Conservation (phyloP, 1,284 basidiomycete genomes). For the Ustanciosporium gigantosporum region DNA sequence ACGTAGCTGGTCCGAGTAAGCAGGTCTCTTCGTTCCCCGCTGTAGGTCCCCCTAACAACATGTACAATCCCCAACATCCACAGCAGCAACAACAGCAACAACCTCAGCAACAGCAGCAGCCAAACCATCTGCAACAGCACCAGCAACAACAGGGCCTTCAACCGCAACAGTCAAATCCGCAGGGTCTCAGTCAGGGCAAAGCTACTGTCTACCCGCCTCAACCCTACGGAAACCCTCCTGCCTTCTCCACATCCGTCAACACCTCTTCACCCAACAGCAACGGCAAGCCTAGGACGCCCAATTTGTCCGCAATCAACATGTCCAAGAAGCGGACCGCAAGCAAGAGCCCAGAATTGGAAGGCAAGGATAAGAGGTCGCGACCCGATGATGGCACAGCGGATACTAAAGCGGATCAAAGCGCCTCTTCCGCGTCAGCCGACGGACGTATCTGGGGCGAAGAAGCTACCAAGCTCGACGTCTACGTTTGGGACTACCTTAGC, state of each 20-base stretch:
- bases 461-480: conserved; percentile 56
- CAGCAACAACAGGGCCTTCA: conserved; percentile 13
- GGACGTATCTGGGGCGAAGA: conserved; percentile 50
- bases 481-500: conserved; percentile 60
- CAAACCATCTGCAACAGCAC: conserved; percentile 13
- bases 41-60: conserved; percentile 21
- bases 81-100: conserved; percentile 18
- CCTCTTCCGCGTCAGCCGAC: conserved; percentile 16
- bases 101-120: conserved; percentile 17
- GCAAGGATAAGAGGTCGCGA: conserved; percentile 44
- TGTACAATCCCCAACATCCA: conserved; percentile 21
- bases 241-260: conserved; percentile 18
- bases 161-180: conserved; percentile 1
- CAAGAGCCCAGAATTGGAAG: conserved; percentile 42
- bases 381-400: conserved; percentile 27
- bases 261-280: conserved; percentile 32
- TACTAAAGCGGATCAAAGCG: conserved; percentile 1
- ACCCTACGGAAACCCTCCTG: conserved; percentile 37
- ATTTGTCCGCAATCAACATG: conserved; percentile 25
- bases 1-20: conserved; percentile 15
- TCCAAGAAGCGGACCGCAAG: conserved; percentile 43
- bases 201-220: conserved; percentile 42
- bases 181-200: conserved; percentile 9
- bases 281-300: conserved; percentile 32
- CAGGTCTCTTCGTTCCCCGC: conserved; percentile 8